A percentile compares a stretch with the other conserved stretches of the same genome.
Conservation (phyloP, 305 asterid genomes). For the Plantago rigida region DNA sequence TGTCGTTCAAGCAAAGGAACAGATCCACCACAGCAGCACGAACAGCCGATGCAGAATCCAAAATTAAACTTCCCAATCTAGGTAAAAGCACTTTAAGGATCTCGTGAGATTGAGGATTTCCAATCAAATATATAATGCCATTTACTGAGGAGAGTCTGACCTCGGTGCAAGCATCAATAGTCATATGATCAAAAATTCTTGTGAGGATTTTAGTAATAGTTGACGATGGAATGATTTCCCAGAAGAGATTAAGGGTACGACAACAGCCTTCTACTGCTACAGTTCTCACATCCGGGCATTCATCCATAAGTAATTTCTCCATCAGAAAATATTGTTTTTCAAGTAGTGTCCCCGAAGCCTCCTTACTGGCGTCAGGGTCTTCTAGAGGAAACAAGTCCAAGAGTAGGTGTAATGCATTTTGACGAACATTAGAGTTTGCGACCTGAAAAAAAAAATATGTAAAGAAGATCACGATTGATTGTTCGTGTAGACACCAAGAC, state of each 20-base stretch:
- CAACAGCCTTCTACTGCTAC: slow-evolving; percentile 96
- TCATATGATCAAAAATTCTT: slow-evolving; percentile 58
- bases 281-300: slow-evolving; percentile 75
- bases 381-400: slow-evolving; percentile 87
- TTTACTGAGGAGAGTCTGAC: slow-evolving; percentile 78
- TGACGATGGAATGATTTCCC: slow-evolving; percentile 90
- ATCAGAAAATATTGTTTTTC: slow-evolving; percentile 76
- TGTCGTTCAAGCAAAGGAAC: slow-evolving; percentile 58
- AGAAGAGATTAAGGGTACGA: slow-evolving; percentile 69
- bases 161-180: slow-evolving; percentile 62
- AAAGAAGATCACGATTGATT: background rate
- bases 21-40: slow-evolving; percentile 77
- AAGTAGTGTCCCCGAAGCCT: slow-evolving; percentile 59
- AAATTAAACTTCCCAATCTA: slow-evolving; percentile 63
- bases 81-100: slow-evolving; percentile 89
- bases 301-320: slow-evolving; percentile 78
- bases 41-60: slow-evolving; percentile 52
- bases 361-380: slow-evolving; percentile 86
- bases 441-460: slow-evolving; percentile 43
- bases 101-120: slow-evolving; percentile 90
- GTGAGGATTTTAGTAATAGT: slow-evolving; percentile 65
- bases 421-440: slow-evolving; percentile 90
- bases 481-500: no score
- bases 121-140: slow-evolving; percentile 71
- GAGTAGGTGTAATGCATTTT: slow-evolving; percentile 72